Base-by-base conservation (phyloP, 2,329 filamentous ascomycete genomes). In the Nigrospora osmanthi region DNA sequence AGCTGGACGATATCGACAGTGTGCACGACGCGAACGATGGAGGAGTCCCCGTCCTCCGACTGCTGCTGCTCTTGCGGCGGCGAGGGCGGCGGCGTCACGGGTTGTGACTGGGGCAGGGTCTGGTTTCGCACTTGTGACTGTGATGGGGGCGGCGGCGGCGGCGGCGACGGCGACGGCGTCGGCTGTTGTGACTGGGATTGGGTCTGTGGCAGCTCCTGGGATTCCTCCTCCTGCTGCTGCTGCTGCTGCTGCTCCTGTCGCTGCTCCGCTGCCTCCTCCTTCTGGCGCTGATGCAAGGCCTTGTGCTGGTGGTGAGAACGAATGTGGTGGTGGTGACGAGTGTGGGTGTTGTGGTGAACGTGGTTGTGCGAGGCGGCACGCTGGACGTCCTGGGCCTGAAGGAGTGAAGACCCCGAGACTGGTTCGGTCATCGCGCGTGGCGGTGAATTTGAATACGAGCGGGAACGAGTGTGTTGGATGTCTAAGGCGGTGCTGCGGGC, bases 1-100 rank as follows among this genome's bases (percentile, higher is more conserved):
- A 74, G 55, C 52, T 78, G 70, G 45, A 80, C 59, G 57, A 80
- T 64, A 23, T 75, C 76, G 50, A 80, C 61, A 53, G 76, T 80
- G 58, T 77, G 68, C 43, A 78, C 64, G 54, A 80, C 72, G 54
- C 75, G 61, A 53, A 65, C 61, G 41, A 56, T 47, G 17, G 62
- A 58, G 40, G 58, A 49, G 46, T 57, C 56, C 50, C 51, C 48
- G 47, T 49, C 42, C 15, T 28, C n/a, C 2, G 15, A 17, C 30
- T 31, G 23, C 31, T 42, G 31, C 37, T 35, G n/a, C 38, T 45
- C 32, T 11, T 41, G n/a, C 43, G 43, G 41, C 40, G 46, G 41
- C 45, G 50, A n/a, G n/a, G n/a, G 35, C 23, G 39, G 39, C 36
- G 46, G 14, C 17, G 23, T 28, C 23, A 28, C 23, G 23, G 23